These are phyloP conservation scores for Artemisia argyi DNA, from an alignment of 129 eudicot species.

Conservation along the genomic window DNA sequence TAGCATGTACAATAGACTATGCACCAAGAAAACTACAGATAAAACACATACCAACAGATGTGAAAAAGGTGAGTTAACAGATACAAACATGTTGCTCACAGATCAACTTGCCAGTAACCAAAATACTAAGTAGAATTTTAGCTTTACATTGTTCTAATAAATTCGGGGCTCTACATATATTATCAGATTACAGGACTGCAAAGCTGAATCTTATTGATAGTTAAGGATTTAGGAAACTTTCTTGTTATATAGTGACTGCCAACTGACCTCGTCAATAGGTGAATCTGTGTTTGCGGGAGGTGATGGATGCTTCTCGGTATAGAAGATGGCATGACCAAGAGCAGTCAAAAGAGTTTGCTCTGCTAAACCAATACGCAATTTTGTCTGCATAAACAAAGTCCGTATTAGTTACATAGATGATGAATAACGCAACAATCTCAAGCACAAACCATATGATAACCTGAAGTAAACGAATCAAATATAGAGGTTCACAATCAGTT, in stretches of 20 bases:
- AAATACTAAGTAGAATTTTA: no score
- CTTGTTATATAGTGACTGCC: neutral
- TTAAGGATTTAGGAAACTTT: no score
- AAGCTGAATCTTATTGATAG: no score
- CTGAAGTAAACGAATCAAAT: constrained; percentile 92
- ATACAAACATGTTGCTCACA: no score
- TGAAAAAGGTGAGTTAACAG: no score
- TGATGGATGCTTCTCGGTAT: constrained; percentile 54
- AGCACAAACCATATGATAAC: constrained; percentile 25
- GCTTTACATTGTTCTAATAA: no score
- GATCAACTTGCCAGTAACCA: no score
- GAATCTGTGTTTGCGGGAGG: constrained; percentile 46
- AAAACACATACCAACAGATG: no score
- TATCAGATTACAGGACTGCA: no score
- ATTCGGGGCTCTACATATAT: no score
- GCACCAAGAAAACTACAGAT: no score
- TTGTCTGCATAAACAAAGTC: constrained; percentile 48
- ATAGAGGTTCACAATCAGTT: constrained; percentile 88
- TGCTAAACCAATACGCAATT: constrained; percentile 85
- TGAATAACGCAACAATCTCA: constrained; percentile 2
- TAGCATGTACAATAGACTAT: no score
- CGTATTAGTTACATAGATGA: constrained; percentile 18
- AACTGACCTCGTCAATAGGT: constrained; percentile 73
- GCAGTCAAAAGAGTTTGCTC: constrained; percentile 89
- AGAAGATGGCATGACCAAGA: constrained; percentile 79